Conservation (phyloP, 768 basidiomycete species). For the Termitomyces sp. region DNA sequence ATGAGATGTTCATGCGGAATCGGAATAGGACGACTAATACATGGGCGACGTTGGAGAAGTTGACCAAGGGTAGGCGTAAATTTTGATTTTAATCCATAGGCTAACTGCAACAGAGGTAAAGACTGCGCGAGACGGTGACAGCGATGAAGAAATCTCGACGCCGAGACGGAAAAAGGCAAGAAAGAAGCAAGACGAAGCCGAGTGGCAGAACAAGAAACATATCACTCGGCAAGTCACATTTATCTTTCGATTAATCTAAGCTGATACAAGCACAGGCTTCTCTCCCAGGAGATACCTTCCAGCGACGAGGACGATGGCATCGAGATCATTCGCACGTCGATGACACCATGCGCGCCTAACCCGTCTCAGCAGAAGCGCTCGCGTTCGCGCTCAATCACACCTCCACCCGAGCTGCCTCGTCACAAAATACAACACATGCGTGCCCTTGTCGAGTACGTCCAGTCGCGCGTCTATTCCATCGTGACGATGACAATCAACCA, state of each 20-base stretch:
- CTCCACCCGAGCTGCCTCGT: constrained; percentile 57
- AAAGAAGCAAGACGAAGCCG: constrained; percentile 31
- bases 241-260: not conserved
- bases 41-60: constrained; percentile 57
- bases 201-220: constrained; percentile 39
- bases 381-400: constrained; percentile 68
- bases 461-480: not conserved
- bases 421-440: constrained; percentile 52
- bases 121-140: constrained; percentile 13
- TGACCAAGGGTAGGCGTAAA: constrained; percentile 46
- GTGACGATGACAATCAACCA: constrained; percentile 16
- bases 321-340: constrained; percentile 23
- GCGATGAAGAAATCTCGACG: constrained; percentile 24
- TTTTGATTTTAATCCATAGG: not conserved
- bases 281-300: constrained; percentile 29
- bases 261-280: constrained; percentile 21
- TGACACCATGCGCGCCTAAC: constrained; percentile 25
- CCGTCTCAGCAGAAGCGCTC: constrained; percentile 33
- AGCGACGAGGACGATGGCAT: constrained; percentile 28
- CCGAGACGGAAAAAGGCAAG: constrained; percentile 28
- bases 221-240: constrained; percentile 32
- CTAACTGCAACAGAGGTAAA: constrained; percentile 2
- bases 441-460: constrained; percentile 52
- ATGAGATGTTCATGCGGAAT: constrained; percentile 69
- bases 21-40: constrained; percentile 44